Evolutionary conservation across 2,329 filamentous ascomycete species (phyloP).

Genomic region (Amesomyces nigricolor): DNA sequence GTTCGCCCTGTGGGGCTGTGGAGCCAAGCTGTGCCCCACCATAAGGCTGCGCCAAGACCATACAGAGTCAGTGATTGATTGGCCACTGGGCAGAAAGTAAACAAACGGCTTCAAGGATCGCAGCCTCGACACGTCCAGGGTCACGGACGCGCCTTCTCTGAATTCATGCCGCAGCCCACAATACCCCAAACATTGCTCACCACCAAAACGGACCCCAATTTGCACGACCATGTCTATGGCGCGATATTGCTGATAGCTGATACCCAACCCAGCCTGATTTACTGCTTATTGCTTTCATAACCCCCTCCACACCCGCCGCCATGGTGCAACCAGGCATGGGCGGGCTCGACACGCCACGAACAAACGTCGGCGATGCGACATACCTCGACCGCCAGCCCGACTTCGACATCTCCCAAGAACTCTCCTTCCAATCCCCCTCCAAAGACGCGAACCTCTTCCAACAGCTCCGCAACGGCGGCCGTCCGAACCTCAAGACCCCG

Average conservation of each 20-base stretch:
- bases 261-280: not conserved
- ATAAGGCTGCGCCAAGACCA: not conserved
- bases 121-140: conserved; percentile 7
- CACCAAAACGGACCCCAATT: not conserved
- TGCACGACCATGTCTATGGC: not conserved
- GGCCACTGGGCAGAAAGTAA: conserved; percentile 24
- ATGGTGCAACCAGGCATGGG: conserved; percentile 62
- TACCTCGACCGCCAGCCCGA: conserved; percentile 65
- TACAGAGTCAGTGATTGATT: conserved; percentile 16
- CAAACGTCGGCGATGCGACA: conserved; percentile 77
- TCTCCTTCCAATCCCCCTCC: conserved; percentile 75
- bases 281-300: not conserved
- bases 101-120: conserved; percentile 23
- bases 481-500: conserved; percentile 65
- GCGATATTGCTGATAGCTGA: not conserved
- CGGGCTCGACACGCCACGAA: conserved; percentile 78
- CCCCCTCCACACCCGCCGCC: conserved; percentile 25
- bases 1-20: not conserved
- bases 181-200: not conserved
- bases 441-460: conserved; percentile 73
- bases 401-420: conserved; percentile 80
- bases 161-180: not conserved
- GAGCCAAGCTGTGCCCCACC: conserved; percentile 1
- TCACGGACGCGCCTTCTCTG: conserved; percentile 18
- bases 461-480: conserved; percentile 62